A percentile compares a stretch with the other conserved stretches of the same genome.
Evolutionary conservation across 2,329 filamentous ascomycete genomes (phyloP).

Genomic region (Pseudohalonectria lignicola): DNA sequence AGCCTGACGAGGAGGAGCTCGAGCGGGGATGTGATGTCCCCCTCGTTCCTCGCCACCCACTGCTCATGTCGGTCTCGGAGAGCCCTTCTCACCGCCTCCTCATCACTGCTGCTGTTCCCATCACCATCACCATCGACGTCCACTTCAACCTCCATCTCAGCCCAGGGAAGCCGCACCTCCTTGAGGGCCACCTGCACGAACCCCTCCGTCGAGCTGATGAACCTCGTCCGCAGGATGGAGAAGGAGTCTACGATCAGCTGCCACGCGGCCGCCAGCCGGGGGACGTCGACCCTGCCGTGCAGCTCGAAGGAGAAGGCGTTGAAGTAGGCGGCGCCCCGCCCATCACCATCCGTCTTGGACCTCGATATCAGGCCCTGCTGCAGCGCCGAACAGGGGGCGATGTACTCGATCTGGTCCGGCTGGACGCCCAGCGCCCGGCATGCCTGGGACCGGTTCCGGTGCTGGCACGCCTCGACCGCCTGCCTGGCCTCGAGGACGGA

Average conservation of each 20-base stretch:
- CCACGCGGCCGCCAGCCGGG: slow-evolving; percentile 47
- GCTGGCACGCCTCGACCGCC: slow-evolving; percentile 49
- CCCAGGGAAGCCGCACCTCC: slow-evolving; percentile 29
- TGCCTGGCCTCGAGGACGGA: slow-evolving; percentile 42
- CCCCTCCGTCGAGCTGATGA: slow-evolving; percentile 63
- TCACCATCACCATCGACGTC: slow-evolving; percentile 13
- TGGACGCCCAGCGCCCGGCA: slow-evolving; percentile 40
- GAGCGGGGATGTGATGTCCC: slow-evolving; percentile 38
- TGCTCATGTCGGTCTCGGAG: slow-evolving; percentile 1
- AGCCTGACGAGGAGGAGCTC: slow-evolving; percentile 31
- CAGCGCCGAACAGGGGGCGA: slow-evolving; percentile 74
- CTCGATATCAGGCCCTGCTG: slow-evolving; percentile 79
- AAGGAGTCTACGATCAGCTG: slow-evolving; percentile 33
- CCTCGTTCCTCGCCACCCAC: slow-evolving; percentile 45
- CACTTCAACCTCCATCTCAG: slow-evolving; percentile 16
- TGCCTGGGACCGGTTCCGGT: slow-evolving; percentile 44
- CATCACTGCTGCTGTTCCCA: not conserved
- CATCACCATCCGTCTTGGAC: slow-evolving; percentile 39
- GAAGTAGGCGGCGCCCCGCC: slow-evolving; percentile 49
- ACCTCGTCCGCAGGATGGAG: slow-evolving; percentile 61
- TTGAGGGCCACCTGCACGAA: slow-evolving; percentile 62
- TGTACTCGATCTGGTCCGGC: slow-evolving; percentile 50
- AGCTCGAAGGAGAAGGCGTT: slow-evolving; percentile 60
- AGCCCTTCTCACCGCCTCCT: slow-evolving; percentile 15
- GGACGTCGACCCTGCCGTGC: slow-evolving; percentile 25